phyloP scores from a whole-genome alignment of 345 rosid genomes.

The Populus ilicifolia region DNA sequence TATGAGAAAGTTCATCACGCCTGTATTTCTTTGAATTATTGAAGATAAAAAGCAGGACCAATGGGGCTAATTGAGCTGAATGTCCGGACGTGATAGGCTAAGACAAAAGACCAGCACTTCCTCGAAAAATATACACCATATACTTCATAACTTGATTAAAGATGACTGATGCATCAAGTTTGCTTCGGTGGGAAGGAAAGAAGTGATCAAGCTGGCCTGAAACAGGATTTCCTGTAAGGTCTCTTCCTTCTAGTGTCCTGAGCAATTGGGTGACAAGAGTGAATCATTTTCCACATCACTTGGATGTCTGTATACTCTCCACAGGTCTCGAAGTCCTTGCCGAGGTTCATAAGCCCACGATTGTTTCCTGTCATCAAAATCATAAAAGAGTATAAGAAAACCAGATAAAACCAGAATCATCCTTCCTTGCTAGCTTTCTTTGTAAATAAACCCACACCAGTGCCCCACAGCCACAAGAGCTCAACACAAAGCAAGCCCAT shows the following conservation, averaged over 20 bases:
- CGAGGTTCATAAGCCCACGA: slow-evolving; percentile 36
- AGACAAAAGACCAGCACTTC: neutral
- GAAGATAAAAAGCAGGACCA: neutral
- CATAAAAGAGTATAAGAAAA: neutral
- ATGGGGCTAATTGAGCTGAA: neutral
- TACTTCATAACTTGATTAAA: neutral
- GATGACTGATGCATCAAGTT: neutral
- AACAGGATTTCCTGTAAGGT: slow-evolving; percentile 32
- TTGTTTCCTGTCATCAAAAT: slow-evolving; percentile 29
- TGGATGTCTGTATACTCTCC: slow-evolving; percentile 51
- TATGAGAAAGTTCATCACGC: neutral
- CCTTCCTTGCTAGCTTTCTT: neutral
- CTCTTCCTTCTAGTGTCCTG: slow-evolving; percentile 17
- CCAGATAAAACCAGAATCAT: neutral
- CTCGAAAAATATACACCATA: neutral
- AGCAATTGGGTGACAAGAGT: slow-evolving; percentile 24
- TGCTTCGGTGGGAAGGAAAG: neutral
- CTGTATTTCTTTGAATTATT: neutral
- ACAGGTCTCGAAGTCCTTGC: slow-evolving; percentile 62
- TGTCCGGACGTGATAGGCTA: neutral
- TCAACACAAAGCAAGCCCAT: too few relatives aligned
- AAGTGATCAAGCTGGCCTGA: slow-evolving; percentile 20
- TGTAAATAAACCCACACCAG: too few relatives aligned
- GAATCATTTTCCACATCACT: slow-evolving; percentile 66
- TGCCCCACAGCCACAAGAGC: neutral